Evolutionary conservation across 2,329 filamentous ascomycete genomes (phyloP).

Genomic region (Colletotrichum sp.): DNA sequence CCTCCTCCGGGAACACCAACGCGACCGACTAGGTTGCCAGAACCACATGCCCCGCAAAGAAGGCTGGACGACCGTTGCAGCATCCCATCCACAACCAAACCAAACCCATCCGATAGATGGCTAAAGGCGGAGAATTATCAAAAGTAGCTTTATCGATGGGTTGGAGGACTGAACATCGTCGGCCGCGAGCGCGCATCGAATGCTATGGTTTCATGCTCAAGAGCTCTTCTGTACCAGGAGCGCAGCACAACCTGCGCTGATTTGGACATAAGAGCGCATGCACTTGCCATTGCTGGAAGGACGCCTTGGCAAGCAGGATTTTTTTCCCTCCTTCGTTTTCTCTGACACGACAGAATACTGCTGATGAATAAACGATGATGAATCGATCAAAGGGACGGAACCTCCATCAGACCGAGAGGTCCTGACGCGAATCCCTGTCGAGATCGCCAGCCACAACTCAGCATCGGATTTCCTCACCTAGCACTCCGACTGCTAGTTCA

Average conservation of each 20-base stretch:
- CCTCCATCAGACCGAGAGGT: conserved; percentile 20
- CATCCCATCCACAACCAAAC: conserved; percentile 10
- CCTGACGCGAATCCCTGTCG: conserved; percentile 15
- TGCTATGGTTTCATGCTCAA: not conserved
- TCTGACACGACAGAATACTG: not conserved
- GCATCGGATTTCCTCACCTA: conserved; percentile 21
- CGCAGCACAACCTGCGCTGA: not conserved
- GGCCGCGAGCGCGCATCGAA: not conserved
- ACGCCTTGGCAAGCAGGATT: not conserved
- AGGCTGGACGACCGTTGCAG: conserved; percentile 17
- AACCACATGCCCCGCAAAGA: conserved; percentile 22
- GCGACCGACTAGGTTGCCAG: conserved; percentile 2
- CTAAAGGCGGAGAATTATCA: conserved; percentile 5
- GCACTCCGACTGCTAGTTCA: conserved; percentile 15
- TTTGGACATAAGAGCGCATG: not conserved
- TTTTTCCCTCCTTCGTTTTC: not conserved
- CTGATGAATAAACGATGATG: conserved; percentile 12
- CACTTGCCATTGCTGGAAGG: conserved; percentile 9
- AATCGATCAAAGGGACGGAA: conserved; percentile 10
- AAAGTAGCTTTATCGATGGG: not conserved
- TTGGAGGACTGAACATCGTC: not conserved
- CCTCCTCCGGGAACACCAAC: conserved; percentile 9
- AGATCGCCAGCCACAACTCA: conserved; percentile 22
- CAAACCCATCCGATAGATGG: not conserved
- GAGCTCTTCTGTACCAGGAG: not conserved